Evolutionary conservation across 2,329 filamentous ascomycete species (phyloP), one percentile per base, ranked within the genome.

Genomic region (Sporothrix protearum): DNA sequence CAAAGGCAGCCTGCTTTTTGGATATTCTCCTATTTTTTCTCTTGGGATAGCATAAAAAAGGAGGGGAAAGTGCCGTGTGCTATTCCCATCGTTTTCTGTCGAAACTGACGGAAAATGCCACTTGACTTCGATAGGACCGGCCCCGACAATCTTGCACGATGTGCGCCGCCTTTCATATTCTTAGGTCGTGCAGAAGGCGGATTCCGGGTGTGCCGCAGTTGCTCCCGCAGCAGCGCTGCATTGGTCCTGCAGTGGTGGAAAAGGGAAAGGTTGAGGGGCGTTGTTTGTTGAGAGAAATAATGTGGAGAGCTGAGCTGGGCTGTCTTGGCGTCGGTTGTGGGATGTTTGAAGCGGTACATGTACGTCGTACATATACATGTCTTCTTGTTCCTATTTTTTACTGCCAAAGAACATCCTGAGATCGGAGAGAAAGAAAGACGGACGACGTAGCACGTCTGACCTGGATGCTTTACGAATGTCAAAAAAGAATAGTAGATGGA

Each of bases 131-230:
- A 36, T 30, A 47, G 19, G 42, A 12, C 12, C 8, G 12, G 49
- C 22, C 49, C 49, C 49, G 49, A 28, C 22, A 53, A 28, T 9
- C 30, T 61, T 61, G 30, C 59, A 64, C 36, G 59, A 42, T 63
- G 59, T 45, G 39, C 59, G 33, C n/a, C 59, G 59, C n/a, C 36
- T 7, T 64, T 25, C n/a, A n/a, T n/a, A n/a, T 36, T 66, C 36
- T 51, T 51, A 36, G 42, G 28, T 9, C 19, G 45, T 55, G 66
- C 49, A 68, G 66, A 33, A 55, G 45, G n/a, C 3, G 19, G 66
- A n/a, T 45, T 68, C 66, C 66, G 66, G 66, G 10, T 57, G 30
- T 55, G 47, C 66, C 66, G 49, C 49, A 68, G 64, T 30, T 36
- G 16, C 45, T 51, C 64, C 45, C 53, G 63, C 63, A 66, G 22